Evolutionary conservation across 306 rosid species (phyloP).

Genomic region (Spatholobus suberectus): DNA sequence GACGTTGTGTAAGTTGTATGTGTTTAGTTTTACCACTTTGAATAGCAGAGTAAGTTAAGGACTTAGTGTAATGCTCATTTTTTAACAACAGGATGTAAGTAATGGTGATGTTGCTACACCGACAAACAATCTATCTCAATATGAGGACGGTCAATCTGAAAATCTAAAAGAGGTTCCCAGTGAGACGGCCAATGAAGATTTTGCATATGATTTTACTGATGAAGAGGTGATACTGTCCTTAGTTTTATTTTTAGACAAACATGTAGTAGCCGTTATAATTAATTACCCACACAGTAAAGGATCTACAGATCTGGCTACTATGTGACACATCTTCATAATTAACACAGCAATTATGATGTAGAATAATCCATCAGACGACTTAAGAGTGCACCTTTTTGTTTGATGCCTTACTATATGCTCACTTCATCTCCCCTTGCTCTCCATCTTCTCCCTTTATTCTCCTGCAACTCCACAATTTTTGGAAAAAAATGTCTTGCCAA

Average conservation of each 20-base stretch:
- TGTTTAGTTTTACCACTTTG: slow-evolving; percentile 66
- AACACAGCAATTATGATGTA: not conserved
- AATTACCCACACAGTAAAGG: not conserved
- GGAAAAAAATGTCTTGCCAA: not conserved
- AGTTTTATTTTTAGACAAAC: slow-evolving; percentile 12
- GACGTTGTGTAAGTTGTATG: slow-evolving; percentile 99
- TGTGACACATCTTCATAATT: not conserved
- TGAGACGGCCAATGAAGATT: slow-evolving; percentile 49
- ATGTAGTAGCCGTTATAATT: not conserved
- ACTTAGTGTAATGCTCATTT: slow-evolving; percentile 58
- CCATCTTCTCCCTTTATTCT: not conserved
- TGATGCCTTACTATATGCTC: not conserved
- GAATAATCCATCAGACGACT: not conserved
- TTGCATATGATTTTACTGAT: slow-evolving; percentile 71
- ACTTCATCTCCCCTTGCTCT: not conserved
- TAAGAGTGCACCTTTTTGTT: not conserved
- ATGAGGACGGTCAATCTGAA: slow-evolving; percentile 51
- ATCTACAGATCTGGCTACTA: not conserved
- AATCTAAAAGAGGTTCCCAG: slow-evolving; percentile 42
- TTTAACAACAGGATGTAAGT: slow-evolving; percentile 61
- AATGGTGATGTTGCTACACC: slow-evolving; percentile 51
- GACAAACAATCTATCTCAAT: slow-evolving; percentile 49
- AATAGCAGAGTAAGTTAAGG: slow-evolving; percentile 52
- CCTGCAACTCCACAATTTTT: not conserved
- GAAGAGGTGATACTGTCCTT: slow-evolving; percentile 64